phyloP scores from a whole-genome alignment of 2,329 filamentous ascomycete species.

The Akanthomyces uredinophilus region DNA sequence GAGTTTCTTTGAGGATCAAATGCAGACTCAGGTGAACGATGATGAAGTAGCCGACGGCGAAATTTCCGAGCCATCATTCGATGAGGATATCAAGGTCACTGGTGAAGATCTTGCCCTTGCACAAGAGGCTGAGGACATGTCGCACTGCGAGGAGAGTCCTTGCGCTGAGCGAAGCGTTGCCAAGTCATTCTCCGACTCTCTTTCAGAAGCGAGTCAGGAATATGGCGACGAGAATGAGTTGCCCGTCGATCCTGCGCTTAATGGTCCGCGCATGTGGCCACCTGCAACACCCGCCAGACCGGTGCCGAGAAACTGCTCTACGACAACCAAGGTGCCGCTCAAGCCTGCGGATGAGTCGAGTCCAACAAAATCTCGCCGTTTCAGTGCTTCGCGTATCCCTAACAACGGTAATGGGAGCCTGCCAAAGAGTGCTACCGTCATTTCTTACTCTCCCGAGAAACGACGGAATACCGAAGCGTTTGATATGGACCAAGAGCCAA shows the following conservation, averaged over 20 bases:
- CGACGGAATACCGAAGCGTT: constrained; percentile 20
- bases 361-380: constrained; percentile 44
- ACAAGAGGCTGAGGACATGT: constrained; percentile 56
- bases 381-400: constrained; percentile 45
- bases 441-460: constrained; percentile 48
- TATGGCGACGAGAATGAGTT: constrained; percentile 63
- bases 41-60: constrained; percentile 25
- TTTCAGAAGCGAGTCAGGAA: constrained; percentile 59
- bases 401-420: constrained; percentile 35
- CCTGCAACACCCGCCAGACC: constrained; percentile 54
- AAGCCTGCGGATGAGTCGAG: constrained; percentile 59
- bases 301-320: constrained; percentile 44
- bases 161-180: not conserved
- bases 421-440: constrained; percentile 46
- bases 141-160: constrained; percentile 22
- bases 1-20: constrained; percentile 59
- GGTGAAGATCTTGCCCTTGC: constrained; percentile 48
- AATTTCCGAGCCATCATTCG: constrained; percentile 32
- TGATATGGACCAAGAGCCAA: constrained; percentile 18
- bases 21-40: constrained; percentile 31
- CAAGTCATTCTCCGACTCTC: constrained; percentile 39
- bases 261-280: constrained; percentile 19
- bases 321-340: constrained; percentile 71
- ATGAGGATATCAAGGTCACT: constrained; percentile 53
- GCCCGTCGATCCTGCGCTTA: constrained; percentile 47